Evolutionary conservation across 768 basidiomycete genomes (phyloP).

Genomic region (Termitomyces sp.): DNA sequence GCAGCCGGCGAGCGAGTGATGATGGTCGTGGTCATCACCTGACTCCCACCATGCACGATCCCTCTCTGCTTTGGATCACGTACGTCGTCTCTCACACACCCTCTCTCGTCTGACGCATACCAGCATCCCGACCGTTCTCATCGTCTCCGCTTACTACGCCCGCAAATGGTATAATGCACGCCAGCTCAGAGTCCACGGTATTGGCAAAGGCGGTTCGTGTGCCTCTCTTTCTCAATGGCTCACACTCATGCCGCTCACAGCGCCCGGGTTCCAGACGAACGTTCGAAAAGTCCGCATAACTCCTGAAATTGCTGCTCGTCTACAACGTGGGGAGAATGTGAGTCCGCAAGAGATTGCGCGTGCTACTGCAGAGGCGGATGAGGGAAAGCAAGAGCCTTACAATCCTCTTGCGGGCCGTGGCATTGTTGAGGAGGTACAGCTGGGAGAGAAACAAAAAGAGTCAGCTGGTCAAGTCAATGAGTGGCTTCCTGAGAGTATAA

Average conservation of each 20-base stretch:
- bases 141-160: conserved; percentile 43
- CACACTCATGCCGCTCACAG: conserved; percentile 23
- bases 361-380: conserved; percentile 38
- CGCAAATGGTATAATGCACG: conserved; percentile 51
- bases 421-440: conserved; percentile 10
- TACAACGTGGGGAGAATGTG: conserved; percentile 50
- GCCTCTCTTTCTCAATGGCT: background rate
- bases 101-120: background rate
- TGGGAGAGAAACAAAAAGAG: conserved; percentile 10
- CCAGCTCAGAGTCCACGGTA: conserved; percentile 43
- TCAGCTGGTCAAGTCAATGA: conserved; percentile 32
- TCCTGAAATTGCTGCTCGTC: conserved; percentile 52
- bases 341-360: conserved; percentile 50
- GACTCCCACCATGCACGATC: conserved; percentile 21
- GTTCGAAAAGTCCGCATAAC: conserved; percentile 48
- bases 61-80: conserved; percentile 45
- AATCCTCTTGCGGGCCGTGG: conserved; percentile 15
- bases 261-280: conserved; percentile 54
- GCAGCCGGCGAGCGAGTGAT: conserved; percentile 33
- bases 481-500: conserved; percentile 49
- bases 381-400: conserved; percentile 9
- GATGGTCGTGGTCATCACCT: conserved; percentile 31
- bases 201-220: conserved; percentile 52
- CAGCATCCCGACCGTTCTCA: conserved; percentile 42
- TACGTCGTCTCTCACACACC: conserved; percentile 22